Evolutionary conservation across 2,329 filamentous ascomycete species (phyloP).

Genomic region (Aspergillus latus): DNA sequence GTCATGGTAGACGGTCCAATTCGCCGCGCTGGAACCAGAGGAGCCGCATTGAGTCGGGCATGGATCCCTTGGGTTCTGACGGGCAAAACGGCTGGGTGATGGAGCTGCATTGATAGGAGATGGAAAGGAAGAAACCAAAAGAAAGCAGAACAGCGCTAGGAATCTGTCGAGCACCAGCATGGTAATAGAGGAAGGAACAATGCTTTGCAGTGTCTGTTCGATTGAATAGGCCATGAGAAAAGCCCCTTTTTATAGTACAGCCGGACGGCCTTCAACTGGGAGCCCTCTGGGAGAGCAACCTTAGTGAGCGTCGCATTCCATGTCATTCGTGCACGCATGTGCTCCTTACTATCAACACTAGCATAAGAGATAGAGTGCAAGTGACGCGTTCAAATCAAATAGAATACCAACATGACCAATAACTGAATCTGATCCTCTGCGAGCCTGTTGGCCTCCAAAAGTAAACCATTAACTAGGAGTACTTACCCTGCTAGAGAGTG

Average conservation of each 20-base stretch:
- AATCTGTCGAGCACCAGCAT: background rate
- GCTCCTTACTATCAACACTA: background rate
- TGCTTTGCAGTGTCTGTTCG: background rate
- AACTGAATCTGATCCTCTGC: background rate
- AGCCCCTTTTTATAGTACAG: background rate
- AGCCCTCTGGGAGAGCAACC: background rate
- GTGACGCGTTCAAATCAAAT: background rate
- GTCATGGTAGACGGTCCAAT: conserved; percentile 7
- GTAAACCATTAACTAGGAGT: background rate
- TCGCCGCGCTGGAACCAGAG: background rate
- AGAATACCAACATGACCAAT: background rate
- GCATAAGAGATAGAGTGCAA: background rate
- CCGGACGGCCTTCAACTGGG: background rate
- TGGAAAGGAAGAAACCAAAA: conserved; percentile 1
- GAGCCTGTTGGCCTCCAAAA: background rate
- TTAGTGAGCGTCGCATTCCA: background rate
- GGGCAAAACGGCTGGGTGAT: background rate
- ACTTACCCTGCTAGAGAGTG: background rate
- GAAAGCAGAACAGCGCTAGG: background rate
- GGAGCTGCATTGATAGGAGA: conserved; percentile 1
- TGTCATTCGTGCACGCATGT: background rate
- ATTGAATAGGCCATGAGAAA: background rate
- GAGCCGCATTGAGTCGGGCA: conserved; percentile 7
- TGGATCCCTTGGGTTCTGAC: conserved; percentile 5
- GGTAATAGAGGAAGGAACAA: background rate